phyloP scores from a whole-genome alignment of 2,329 filamentous ascomycete species.

The Colletotrichum gloeosporioides region DNA sequence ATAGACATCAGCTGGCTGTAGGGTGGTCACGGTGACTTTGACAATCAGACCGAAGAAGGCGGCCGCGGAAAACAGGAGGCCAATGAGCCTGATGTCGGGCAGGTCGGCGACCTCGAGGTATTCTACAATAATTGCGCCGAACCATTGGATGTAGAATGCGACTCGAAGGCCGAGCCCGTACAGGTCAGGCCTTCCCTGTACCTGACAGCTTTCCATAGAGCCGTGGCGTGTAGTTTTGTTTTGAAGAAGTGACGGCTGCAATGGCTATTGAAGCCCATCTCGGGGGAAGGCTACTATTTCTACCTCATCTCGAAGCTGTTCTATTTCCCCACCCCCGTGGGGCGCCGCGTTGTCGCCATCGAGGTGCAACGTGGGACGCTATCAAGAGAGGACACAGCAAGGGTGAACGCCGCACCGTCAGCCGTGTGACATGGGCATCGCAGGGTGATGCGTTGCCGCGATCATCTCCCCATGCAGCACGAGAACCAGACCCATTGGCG shows the following conservation, averaged over 20 bases:
- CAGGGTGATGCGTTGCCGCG: background rate
- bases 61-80: slow-evolving; percentile 34
- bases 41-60: slow-evolving; percentile 31
- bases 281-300: background rate
- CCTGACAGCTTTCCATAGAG: slow-evolving; percentile 29
- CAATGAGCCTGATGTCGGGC: slow-evolving; percentile 33
- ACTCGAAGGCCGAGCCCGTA: slow-evolving; percentile 41
- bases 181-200: slow-evolving; percentile 31
- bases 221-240: background rate
- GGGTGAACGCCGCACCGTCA: background rate
- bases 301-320: background rate
- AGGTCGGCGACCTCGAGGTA: slow-evolving; percentile 33
- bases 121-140: slow-evolving; percentile 34
- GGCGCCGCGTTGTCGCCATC: background rate
- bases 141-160: slow-evolving; percentile 41
- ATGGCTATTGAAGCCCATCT: background rate
- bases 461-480: background rate
- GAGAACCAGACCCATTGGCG: background rate
- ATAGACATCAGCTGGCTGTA: slow-evolving; percentile 36
- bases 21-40: slow-evolving; percentile 23
- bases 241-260: background rate
- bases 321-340: background rate
- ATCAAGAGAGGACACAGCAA: background rate
- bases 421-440: background rate
- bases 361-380: slow-evolving; percentile 12